Evolutionary conservation across 2,329 filamentous ascomycete species (phyloP), one percentile per base, ranked within the genome.

Genomic region (Colletotrichum camelliae): DNA sequence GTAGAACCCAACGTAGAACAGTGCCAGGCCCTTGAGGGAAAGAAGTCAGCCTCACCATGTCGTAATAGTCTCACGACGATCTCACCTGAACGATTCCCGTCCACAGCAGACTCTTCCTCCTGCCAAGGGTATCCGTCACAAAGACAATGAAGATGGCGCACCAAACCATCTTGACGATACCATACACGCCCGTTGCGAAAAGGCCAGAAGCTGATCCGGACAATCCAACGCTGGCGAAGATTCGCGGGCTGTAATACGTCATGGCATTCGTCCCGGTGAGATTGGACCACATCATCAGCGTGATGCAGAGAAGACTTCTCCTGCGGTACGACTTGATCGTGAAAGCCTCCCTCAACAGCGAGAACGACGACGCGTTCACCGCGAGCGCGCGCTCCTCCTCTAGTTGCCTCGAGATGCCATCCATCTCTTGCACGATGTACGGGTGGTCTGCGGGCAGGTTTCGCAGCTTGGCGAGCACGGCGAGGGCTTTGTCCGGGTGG

Each of bases 121-220:
- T 89, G 7, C 93, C 93, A 1, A 94, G 88, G 0, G 90, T 91
- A 80, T 94, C 93, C 29, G 91, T 91, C 10, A 90, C 88, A 78
- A 93, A 91, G 78, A 93, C 82, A 13, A 94, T 85, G 84, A 94
- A 94, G 68, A 87, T 83, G 7, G 89, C 85, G 78, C 91, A 93
- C 21, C 91, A 89, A 7, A 88, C 84, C 84, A 93, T 91, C 80
- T 94, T 94, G 48, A 94, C 90, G 55, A 94, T 88, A 8, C 92
- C 92, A 80, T 94, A 94, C 77, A 94, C 89, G 18, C 93, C 92
- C 1, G 92, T 93, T 2, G 93, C 92, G 80, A 94, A 93, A 7
- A 94, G 88, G 27, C 89, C 89, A n/a, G 88, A 88, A 24, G 87
- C 83, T 4, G 88, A 90, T 5, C 80, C 81, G 5, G 79, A 78